Evolutionary conservation across 495 filamentous ascomycete species (phyloP).

Genomic region (Platismatia glauca): DNA sequence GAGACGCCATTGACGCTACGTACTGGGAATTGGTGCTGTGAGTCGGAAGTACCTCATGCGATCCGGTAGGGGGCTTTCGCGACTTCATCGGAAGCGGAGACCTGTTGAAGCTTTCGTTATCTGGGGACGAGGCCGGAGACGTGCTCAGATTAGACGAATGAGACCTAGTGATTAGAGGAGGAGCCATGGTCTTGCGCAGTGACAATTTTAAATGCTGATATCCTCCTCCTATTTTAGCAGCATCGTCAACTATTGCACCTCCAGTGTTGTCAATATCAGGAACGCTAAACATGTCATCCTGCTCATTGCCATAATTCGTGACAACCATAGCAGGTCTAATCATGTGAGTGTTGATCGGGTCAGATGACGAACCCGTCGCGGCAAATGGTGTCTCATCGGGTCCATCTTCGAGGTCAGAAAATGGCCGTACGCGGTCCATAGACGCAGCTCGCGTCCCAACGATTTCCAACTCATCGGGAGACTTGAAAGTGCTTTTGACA

Average conservation of each 20-base stretch:
- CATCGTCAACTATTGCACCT: slow-evolving; percentile 25
- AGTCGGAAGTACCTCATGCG: slow-evolving; percentile 4
- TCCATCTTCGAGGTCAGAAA: background rate
- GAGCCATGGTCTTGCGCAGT: slow-evolving; percentile 19
- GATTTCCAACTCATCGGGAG: background rate
- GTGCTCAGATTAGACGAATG: slow-evolving; percentile 38
- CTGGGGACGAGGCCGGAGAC: slow-evolving; percentile 57
- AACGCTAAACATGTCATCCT: background rate
- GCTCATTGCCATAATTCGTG: background rate
- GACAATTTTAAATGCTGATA: slow-evolving; percentile 23
- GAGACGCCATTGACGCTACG: slow-evolving; percentile 16
- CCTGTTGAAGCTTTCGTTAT: slow-evolving; percentile 19
- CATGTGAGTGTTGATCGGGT: background rate
- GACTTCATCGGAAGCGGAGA: background rate
- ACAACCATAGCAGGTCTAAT: background rate
- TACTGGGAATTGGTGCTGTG: slow-evolving; percentile 12
- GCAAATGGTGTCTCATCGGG: background rate
- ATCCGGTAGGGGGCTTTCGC: background rate
- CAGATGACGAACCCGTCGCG: background rate
- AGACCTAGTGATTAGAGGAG: slow-evolving; percentile 40
- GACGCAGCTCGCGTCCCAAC: background rate
- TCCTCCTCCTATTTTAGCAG: slow-evolving; percentile 22
- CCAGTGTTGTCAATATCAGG: slow-evolving; percentile 20
- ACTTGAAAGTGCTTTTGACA: background rate
- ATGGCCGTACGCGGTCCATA: background rate